phyloP scores from a whole-genome alignment of 2,329 filamentous ascomycete species.

The Xylariomycetidae sp. region DNA sequence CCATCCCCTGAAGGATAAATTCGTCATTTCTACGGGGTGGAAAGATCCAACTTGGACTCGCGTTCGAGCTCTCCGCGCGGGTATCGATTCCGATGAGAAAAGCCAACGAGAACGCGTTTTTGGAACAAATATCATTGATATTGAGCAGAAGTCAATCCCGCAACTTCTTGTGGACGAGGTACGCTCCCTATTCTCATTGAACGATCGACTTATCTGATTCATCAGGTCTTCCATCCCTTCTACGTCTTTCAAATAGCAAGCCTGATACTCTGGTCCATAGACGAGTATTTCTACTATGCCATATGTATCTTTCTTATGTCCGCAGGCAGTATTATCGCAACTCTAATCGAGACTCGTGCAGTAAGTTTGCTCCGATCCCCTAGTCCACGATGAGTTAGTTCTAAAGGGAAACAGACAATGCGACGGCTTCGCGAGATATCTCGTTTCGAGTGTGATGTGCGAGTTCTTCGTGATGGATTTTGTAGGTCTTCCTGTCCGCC shows the following conservation, averaged over 20 bases:
- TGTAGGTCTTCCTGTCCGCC: conserved; percentile 50
- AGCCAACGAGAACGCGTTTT: conserved; percentile 80
- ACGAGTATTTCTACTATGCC: conserved; percentile 98
- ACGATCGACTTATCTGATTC: too few relatives aligned
- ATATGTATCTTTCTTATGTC: conserved; percentile 94
- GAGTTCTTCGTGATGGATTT: conserved; percentile 90
- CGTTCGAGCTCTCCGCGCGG: conserved; percentile 67
- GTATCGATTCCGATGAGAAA: conserved; percentile 86
- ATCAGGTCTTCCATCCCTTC: conserved; percentile 86
- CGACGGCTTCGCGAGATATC: conserved; percentile 84
- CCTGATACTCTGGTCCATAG: conserved; percentile 87
- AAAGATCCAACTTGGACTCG: conserved; percentile 89
- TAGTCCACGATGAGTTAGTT: not conserved
- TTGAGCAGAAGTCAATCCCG: conserved; percentile 79
- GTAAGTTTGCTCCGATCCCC: conserved; percentile 40
- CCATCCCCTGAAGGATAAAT: conserved; percentile 84
- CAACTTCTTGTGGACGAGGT: conserved; percentile 89
- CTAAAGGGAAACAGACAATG: conserved; percentile 63
- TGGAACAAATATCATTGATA: conserved; percentile 85
- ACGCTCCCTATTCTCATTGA: conserved; percentile 10
- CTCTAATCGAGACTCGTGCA: conserved; percentile 82
- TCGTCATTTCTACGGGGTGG: conserved; percentile 83
- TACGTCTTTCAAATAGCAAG: conserved; percentile 98
- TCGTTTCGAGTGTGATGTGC: conserved; percentile 89
- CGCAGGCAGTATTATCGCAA: conserved; percentile 82